Conservation (phyloP, 768 basidiomycete species). For the Mycena filopes region DNA sequence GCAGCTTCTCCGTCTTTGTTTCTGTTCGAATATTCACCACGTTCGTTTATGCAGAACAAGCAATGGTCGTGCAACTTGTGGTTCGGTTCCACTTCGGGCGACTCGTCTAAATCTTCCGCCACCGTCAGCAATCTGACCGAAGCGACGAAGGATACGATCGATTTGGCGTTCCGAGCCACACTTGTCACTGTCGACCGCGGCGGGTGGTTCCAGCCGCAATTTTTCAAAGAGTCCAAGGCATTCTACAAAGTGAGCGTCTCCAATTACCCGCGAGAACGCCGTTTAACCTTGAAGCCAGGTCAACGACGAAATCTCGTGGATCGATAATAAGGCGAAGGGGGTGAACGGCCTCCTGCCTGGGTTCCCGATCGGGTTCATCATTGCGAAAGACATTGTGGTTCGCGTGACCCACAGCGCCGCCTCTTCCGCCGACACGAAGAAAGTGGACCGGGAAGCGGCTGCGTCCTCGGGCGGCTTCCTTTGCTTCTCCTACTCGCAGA, state of each 20-base stretch:
- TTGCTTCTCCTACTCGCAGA: constrained; percentile 28
- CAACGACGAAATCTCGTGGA: constrained; percentile 20
- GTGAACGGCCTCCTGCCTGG: constrained; percentile 12
- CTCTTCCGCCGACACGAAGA: background rate
- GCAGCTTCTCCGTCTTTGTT: background rate
- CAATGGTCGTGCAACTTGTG: constrained; percentile 22
- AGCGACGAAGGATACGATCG: background rate
- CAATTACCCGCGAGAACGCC: background rate
- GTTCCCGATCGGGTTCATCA: constrained; percentile 16
- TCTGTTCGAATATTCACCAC: background rate
- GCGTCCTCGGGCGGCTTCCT: constrained; percentile 27
- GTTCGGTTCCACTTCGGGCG: constrained; percentile 19
- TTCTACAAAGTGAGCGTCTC: constrained; percentile 25
- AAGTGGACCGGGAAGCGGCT: background rate
- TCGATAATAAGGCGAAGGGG: background rate
- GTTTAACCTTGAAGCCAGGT: too few species aligned
- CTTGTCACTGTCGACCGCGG: constrained; percentile 36
- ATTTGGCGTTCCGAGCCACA: constrained; percentile 32
- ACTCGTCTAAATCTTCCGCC: background rate
- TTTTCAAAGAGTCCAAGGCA: constrained; percentile 33
- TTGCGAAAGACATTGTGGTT: constrained; percentile 24
- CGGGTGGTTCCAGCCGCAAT: constrained; percentile 39
- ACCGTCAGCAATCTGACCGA: background rate
- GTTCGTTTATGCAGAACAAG: accelerated
- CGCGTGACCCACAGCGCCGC: constrained; percentile 7